Conservation (phyloP, 495 filamentous ascomycete species). For the Penicillium crystallinum region DNA sequence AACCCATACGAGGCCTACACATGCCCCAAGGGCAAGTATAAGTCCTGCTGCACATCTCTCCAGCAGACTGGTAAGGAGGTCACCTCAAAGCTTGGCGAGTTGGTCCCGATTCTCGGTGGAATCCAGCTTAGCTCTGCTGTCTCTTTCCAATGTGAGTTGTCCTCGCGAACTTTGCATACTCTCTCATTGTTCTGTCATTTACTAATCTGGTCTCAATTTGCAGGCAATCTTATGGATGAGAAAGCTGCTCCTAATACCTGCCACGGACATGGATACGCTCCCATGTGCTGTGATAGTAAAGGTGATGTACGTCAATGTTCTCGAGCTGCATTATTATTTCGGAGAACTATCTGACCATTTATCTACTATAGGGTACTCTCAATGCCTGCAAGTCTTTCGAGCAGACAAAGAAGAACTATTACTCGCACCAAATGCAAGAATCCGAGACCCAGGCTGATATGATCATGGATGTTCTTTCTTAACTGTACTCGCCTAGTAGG, state of each 20-base stretch:
- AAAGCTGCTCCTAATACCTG: constrained; percentile 17
- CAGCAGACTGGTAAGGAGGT: constrained; percentile 15
- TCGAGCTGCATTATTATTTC: no score
- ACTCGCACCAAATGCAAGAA: constrained; percentile 7
- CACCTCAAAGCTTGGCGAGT: constrained; percentile 14
- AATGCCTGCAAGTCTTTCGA: constrained; percentile 24
- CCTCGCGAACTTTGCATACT: background rate
- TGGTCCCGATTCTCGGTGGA: constrained; percentile 23
- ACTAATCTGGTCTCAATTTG: background rate
- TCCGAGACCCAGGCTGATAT: constrained; percentile 9
- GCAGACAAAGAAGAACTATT: constrained; percentile 20
- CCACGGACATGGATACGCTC: constrained; percentile 7
- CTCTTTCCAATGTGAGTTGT: constrained; percentile 30
- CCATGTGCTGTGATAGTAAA: constrained; percentile 30
- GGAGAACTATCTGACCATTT: background rate
- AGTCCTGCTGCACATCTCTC: constrained; percentile 31
- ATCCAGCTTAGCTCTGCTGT: constrained; percentile 22
- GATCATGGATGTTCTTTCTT: constrained; percentile 18
- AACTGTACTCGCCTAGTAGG: background rate
- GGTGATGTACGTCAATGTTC: no score
- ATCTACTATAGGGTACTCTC: background rate
- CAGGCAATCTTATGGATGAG: constrained; percentile 21
- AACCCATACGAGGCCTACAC: constrained; percentile 16
- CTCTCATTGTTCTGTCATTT: background rate
- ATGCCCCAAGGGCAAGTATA: constrained; percentile 19